Percentiles rank a stretch among this genome's conserved stretches.
phyloP scores from a whole-genome alignment of 768 basidiomycete genomes.

The Xanthoconium stramineum region DNA sequence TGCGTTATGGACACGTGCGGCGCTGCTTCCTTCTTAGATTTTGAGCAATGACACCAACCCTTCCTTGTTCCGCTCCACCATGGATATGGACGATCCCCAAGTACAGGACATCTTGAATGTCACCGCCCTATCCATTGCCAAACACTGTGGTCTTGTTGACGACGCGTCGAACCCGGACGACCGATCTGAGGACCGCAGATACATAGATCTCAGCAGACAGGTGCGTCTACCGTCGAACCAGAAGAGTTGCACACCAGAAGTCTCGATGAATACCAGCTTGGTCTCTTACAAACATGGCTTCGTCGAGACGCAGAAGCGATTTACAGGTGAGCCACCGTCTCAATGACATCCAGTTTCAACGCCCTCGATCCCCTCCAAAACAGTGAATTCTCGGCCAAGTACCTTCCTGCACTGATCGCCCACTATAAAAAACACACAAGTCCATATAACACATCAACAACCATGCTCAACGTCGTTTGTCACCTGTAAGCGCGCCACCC shows the following conservation, averaged over 20 bases:
- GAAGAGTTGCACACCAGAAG: neutral
- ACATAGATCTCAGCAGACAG: conserved; percentile 7
- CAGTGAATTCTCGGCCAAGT: conserved; percentile 35
- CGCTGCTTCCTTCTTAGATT: neutral
- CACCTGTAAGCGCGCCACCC: neutral
- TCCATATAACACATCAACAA: conserved; percentile 23
- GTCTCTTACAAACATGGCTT: conserved; percentile 26
- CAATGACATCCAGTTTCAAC: conserved; percentile 5
- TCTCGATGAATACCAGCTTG: conserved; percentile 22
- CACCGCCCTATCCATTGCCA: conserved; percentile 12
- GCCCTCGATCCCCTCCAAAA: neutral
- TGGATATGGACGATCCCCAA: neutral
- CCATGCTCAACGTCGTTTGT: conserved; percentile 32
- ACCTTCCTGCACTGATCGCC: conserved; percentile 33
- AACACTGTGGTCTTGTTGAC: conserved; percentile 9
- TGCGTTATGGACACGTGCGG: neutral
- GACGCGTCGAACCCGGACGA: conserved; percentile 4
- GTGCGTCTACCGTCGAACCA: neutral
- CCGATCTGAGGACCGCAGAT: conserved; percentile 6
- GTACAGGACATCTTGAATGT: conserved; percentile 7
- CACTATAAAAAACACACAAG: conserved; percentile 27
- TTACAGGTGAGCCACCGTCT: conserved; percentile 14
- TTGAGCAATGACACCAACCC: neutral
- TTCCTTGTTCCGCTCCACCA: neutral
- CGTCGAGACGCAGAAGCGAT: neutral